Percentiles rank a stretch among this genome's conserved stretches.
Conservation (phyloP, 2,329 filamentous ascomycete species). For the Alternaria postmessia region DNA sequence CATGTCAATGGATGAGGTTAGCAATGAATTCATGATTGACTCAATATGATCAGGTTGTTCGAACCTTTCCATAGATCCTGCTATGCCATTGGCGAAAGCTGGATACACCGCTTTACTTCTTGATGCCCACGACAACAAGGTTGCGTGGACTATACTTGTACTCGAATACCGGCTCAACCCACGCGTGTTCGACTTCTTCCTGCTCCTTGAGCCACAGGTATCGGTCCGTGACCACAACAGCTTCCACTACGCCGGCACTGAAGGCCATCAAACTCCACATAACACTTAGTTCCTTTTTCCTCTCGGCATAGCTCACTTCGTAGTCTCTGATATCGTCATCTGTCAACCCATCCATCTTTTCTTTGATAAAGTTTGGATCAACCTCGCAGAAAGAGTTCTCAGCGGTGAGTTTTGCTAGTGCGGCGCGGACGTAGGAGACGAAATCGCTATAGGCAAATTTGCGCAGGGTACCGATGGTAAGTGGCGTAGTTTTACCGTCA, state of each 20-base stretch:
- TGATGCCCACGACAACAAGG: slow-evolving; percentile 90
- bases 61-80: background rate
- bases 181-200: slow-evolving; percentile 72
- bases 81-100: background rate
- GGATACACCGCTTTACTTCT: slow-evolving; percentile 57
- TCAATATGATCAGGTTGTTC: background rate
- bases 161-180: slow-evolving; percentile 95
- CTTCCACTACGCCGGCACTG: slow-evolving; percentile 87
- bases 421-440: slow-evolving; percentile 78
- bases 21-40: background rate
- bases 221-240: slow-evolving; percentile 86
- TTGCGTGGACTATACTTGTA: slow-evolving; percentile 87
- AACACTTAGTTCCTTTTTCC: slow-evolving; percentile 82
- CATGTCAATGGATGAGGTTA: background rate
- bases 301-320: slow-evolving; percentile 67
- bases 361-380: slow-evolving; percentile 61
- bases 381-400: slow-evolving; percentile 48
- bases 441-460: slow-evolving; percentile 83
- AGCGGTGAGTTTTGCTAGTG: slow-evolving; percentile 72
- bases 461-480: slow-evolving; percentile 85
- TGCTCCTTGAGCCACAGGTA: slow-evolving; percentile 89
- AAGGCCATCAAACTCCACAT: slow-evolving; percentile 98
- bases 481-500: slow-evolving; percentile 71
- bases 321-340: slow-evolving; percentile 80
- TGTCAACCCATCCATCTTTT: slow-evolving; percentile 72